Evolutionary conservation across 331 rosid species (phyloP), one percentile per base, ranked within the genome.

Genomic region (Cydonia oblonga): DNA sequence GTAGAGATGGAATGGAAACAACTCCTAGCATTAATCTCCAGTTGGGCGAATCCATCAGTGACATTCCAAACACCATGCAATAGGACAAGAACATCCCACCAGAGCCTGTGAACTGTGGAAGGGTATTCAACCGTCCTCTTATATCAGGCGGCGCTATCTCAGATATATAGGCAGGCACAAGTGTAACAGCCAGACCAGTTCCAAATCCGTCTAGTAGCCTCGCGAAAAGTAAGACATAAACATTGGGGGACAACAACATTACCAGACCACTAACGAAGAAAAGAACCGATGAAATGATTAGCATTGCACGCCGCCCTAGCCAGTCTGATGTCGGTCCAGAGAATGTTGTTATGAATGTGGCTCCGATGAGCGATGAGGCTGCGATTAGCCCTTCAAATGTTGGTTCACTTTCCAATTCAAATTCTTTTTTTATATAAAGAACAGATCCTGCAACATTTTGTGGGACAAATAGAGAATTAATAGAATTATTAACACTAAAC

Each of bases 11-110:
- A 44, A 78, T 58, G 18, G 74, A 78, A 51, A 78, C 33, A 24
- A 66, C 68, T 7, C 77, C 81, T 12, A 78, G 69, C 81, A 72
- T 78, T 49, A 72, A 32, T 51, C 81, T 78, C 81, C 81, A 78
- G 40, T 71, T 78, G 18, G 77, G 73, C 7, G 64, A 42, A 6
- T 57, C 61, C 77, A 56, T 40, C 54, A 78, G 24, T 22, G 81
- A 78, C 77, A 78, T 58, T 19, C 64, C 77, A 66, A 78, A 78
- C 56, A 78, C 77, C 77, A 78, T 72, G 35, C 77, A 57, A 10
- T 72, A 78, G n/a, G 81, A 72, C 54, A 78, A 12, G 62, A 72
- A 78, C 81, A 72, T 78, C 64, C 77, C 81, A 3, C 69, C 69
- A 4, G 81, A 78, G 9, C 77, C 70, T 23, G 64, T 72, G 68